phyloP scores from a whole-genome alignment of 208 protist species.

The Wallacemonas sp. region DNA sequence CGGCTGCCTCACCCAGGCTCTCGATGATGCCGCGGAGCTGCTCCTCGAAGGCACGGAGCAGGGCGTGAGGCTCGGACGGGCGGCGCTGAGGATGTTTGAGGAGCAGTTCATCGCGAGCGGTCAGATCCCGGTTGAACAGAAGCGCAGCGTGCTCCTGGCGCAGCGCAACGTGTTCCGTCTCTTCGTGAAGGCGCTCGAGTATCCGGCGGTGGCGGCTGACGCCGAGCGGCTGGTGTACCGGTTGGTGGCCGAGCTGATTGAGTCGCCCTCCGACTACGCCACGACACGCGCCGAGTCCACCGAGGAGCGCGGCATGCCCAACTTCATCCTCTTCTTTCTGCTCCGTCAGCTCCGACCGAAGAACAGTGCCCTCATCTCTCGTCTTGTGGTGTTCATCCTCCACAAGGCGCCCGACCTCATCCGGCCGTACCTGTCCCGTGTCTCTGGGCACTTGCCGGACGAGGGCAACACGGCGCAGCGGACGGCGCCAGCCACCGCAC shows the following conservation, averaged over 20 bases:
- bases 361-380: conserved; percentile 50
- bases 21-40: conserved; percentile 84
- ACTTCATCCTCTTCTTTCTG: conserved; percentile 88
- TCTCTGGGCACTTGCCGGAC: conserved; percentile 79
- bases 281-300: conserved; percentile 60
- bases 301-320: conserved; percentile 86
- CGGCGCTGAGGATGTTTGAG: conserved; percentile 57
- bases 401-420: conserved; percentile 80
- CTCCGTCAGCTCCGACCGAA: conserved; percentile 78
- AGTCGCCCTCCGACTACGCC: conserved; percentile 83
- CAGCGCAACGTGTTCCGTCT: conserved; percentile 85
- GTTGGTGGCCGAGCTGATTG: conserved; percentile 66
- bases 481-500: conserved; percentile 57
- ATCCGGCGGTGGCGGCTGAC: conserved; percentile 51
- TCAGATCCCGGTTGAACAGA: conserved; percentile 42
- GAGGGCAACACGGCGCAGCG: conserved; percentile 32
- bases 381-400: conserved; percentile 72
- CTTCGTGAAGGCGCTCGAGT: conserved; percentile 78
- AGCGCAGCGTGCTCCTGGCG: conserved; percentile 58
- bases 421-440: conserved; percentile 81
- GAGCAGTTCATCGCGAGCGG: conserved; percentile 59
- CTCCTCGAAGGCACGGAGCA: conserved; percentile 74
- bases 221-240: conserved; percentile 59
- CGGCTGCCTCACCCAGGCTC: conserved; percentile 75
- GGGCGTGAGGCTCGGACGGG: conserved; percentile 39